A percentile compares a stretch with the other conserved stretches of the same genome.
Conservation (phyloP, 108 stramenopile species). For the Stephanodiscus triporus region DNA sequence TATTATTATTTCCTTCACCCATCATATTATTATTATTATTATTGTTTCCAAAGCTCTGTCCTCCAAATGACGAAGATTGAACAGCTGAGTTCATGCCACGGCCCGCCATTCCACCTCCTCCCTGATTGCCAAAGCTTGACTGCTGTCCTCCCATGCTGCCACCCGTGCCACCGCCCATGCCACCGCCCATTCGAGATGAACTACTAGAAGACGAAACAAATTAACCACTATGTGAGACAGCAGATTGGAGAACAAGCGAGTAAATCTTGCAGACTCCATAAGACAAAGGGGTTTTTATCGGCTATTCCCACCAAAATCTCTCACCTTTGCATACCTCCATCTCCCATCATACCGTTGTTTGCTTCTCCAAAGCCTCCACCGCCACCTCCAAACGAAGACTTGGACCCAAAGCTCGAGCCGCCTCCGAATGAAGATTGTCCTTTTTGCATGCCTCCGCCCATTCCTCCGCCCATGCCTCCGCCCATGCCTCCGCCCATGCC, state of each 20-base stretch:
- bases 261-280: too few relatives aligned
- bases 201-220: too few relatives aligned
- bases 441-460: too few relatives aligned
- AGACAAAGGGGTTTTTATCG: too few relatives aligned
- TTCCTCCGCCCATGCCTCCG: neutral
- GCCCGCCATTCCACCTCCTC: neutral
- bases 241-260: too few relatives aligned
- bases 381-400: neutral
- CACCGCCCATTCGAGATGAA: neutral
- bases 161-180: neutral
- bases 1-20: neutral
- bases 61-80: neutral
- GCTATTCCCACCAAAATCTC: too few relatives aligned
- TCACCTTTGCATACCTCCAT: too few relatives aligned
- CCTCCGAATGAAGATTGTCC: neutral
- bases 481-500: too few relatives aligned
- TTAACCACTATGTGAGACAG: too few relatives aligned
- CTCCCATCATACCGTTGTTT: too few relatives aligned
- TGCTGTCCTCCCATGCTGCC: neutral
- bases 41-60: neutral
- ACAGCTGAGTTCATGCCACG: neutral
- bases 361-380: neutral
- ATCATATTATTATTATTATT: neutral
- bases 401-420: neutral
- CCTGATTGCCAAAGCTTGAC: neutral